Evolutionary conservation across 208 protist genomes (phyloP), one percentile per base, ranked within the genome.

Genomic region (Acanthamoeba sp.): DNA sequence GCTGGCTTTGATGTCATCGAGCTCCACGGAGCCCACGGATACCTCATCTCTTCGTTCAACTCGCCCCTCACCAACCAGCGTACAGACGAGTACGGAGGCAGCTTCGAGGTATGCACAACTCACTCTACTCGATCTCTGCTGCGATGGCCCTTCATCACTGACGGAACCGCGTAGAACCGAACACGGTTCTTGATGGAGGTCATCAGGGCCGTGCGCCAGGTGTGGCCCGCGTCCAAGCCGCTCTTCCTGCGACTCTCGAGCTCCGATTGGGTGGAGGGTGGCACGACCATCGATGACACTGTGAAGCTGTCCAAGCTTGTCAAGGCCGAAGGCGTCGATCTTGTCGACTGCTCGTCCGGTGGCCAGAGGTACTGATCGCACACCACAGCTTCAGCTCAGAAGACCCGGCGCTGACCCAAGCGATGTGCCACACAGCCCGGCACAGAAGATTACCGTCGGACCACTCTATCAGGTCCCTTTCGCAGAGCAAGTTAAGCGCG

Each of bases 1-100:
- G 97, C 97, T 24, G 98, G 98, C 22, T 98, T 99, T 95, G 98
- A 99, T 91, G 98, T 96, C 14, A 95, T 99, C 52, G 95, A 99
- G 97, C 92, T 99, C 36, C 98, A 99, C 92, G 96, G 95, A 22
- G 97, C 97, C 24, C 96, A 99, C 95, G 98, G 98, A 22, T 99
- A 99, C 95, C 91, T 99, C 20, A 92, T 99, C n/a, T 97, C 98
- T 71, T 91, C 95, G 59, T 99, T 99, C 94, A 64, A 99, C n/a
- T 96, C 88, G 52, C 85, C 84, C 20, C 55, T 89, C 12, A 85
- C 96, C 45, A 99, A 99, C 95, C 89, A 95, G 78, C 96, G 98
- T 71, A 98, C 96, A 6, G 98, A 97, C 87, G 90, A 97, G 85
- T 99, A 99, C 95, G 98, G 98, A 48, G 98, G 98, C 73, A 95